Evolutionary conservation across 2,329 filamentous ascomycete species (phyloP).

Genomic region (Rutstroemia sydowiana): DNA sequence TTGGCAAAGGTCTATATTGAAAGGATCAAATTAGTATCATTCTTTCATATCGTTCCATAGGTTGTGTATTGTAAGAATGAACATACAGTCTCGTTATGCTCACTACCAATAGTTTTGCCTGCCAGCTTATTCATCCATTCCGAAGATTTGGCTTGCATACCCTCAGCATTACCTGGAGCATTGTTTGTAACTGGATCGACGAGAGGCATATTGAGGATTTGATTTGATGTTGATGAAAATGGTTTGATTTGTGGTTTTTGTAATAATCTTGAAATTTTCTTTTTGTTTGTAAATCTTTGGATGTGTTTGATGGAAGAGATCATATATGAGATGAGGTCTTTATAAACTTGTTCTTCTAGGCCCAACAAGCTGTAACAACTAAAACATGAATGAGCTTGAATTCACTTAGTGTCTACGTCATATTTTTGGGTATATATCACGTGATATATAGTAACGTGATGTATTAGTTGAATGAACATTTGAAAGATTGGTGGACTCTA

Average conservation of each 20-base stretch:
- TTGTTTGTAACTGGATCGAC: slow-evolving; percentile 51
- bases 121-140: slow-evolving; percentile 56
- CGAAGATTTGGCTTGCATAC: slow-evolving; percentile 35
- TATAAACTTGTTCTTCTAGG: no score
- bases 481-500: no score
- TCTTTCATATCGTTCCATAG: no score
- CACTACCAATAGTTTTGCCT: slow-evolving; percentile 54
- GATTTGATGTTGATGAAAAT: slow-evolving; percentile 15
- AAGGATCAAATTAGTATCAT: not conserved
- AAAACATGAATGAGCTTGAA: no score
- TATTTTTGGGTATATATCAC: no score
- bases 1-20: slow-evolving; percentile 49
- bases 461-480: no score
- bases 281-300: not conserved
- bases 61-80: not conserved
- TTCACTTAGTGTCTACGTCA: no score
- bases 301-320: slow-evolving; percentile 1
- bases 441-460: no score
- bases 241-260: slow-evolving; percentile 2
- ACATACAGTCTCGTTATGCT: slow-evolving; percentile 46
- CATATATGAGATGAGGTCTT: not conserved
- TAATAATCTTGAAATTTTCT: no score
- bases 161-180: slow-evolving; percentile 18
- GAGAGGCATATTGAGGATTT: slow-evolving; percentile 50
- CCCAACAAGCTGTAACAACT: no score